Conservation (phyloP, 1,284 basidiomycete genomes). For the Bondarzewia mesenterica region DNA sequence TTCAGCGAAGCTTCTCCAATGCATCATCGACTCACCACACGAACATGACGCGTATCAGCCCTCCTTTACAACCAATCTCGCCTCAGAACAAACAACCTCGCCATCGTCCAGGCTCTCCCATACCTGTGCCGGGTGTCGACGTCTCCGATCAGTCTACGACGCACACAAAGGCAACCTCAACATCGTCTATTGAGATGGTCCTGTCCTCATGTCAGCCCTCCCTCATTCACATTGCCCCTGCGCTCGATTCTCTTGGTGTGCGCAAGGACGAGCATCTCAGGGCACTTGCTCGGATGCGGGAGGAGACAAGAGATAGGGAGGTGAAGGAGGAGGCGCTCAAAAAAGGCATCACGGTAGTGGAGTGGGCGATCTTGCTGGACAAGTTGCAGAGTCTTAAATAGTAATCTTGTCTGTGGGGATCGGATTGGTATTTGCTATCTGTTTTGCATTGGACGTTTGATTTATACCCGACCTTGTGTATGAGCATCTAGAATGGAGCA, state of each 20-base stretch:
- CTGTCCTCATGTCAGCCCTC: constrained; percentile 45
- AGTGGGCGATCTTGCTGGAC: constrained; percentile 72
- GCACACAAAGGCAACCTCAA: constrained; percentile 20
- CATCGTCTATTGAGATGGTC: constrained; percentile 20
- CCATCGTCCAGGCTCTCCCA: constrained; percentile 10
- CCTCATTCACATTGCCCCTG: constrained; percentile 47
- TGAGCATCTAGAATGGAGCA: no score
- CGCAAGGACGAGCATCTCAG: constrained; percentile 47
- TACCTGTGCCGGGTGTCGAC: constrained; percentile 13
- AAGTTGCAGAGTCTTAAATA: background rate
- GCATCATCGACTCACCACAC: constrained; percentile 9
- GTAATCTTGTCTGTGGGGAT: background rate
- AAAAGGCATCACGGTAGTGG: constrained; percentile 57
- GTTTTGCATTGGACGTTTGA: background rate
- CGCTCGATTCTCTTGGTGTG: constrained; percentile 49
- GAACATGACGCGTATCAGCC: constrained; percentile 1
- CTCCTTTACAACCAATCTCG: constrained; percentile 6
- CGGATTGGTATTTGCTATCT: constrained; percentile 1
- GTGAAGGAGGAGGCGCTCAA: constrained; percentile 58
- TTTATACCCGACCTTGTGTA: background rate
- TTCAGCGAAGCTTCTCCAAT: constrained; percentile 7
- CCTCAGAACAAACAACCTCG: constrained; percentile 9
- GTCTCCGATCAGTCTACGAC: constrained; percentile 8
- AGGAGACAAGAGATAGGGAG: constrained; percentile 57
- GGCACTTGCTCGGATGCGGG: constrained; percentile 49